These are phyloP conservation scores for Tribonema minus DNA, from an alignment of 108 stramenopile species.

Conservation along the genomic window DNA sequence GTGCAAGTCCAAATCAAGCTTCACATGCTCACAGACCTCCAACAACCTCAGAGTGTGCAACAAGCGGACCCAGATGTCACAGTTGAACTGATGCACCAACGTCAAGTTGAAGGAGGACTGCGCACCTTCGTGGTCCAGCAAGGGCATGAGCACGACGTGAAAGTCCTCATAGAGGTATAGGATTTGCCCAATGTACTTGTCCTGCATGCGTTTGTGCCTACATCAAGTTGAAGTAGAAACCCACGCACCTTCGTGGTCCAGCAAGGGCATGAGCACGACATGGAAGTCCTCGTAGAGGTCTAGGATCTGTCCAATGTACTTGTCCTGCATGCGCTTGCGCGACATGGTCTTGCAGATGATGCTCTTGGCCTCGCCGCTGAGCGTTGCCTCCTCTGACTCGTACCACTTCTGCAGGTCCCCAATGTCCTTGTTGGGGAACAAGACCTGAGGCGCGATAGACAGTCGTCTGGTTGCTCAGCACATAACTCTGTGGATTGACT, in stretches of 20 bases:
- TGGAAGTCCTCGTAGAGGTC: constrained; percentile 99
- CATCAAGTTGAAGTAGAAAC: background rate
- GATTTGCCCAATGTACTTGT: constrained; percentile 95
- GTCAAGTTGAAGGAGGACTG: background rate
- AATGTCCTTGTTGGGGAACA: constrained; percentile 95
- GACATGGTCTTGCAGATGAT: constrained; percentile 95
- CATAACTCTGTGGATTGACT: too few species aligned
- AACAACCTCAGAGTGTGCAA: too few species aligned
- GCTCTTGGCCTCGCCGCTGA: constrained; percentile 82
- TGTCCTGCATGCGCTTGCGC: constrained; percentile 98
- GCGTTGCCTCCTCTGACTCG: constrained; percentile 66
- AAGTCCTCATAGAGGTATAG: constrained; percentile 96
- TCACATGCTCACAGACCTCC: too few species aligned
- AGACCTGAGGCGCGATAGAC: constrained; percentile 53
- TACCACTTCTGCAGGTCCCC: constrained; percentile 91
- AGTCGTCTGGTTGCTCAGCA: too few species aligned
- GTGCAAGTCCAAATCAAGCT: too few species aligned
- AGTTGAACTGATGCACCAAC: background rate
- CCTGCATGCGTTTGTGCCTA: constrained; percentile 84
- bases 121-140: constrained; percentile 77
- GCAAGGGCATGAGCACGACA: constrained; percentile 90
- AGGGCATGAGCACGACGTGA: constrained; percentile 84
- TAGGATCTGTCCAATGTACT: constrained; percentile 98
- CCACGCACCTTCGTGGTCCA: constrained; percentile 91
- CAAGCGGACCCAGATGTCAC: background rate